Percentiles rank a stretch among this genome's conserved stretches.
Evolutionary conservation across 108 stramenopile species (phyloP).

Genomic region (Cylindrotheca closterium): DNA sequence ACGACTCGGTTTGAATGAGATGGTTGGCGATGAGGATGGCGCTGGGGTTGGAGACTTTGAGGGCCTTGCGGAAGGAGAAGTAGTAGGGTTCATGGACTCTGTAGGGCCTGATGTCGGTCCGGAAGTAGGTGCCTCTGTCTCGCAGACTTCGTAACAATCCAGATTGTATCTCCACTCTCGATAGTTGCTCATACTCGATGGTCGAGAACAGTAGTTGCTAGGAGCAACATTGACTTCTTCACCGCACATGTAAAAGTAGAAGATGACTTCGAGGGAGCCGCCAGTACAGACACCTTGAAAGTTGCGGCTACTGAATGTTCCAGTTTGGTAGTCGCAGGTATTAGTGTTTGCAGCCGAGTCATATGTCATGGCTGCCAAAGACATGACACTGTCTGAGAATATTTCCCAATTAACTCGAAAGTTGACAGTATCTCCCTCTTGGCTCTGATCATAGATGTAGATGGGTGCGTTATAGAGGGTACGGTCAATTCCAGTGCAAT

Average conservation of each 20-base stretch:
- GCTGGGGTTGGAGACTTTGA: conserved; percentile 2
- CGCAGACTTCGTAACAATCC: background rate
- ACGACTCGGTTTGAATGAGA: no score
- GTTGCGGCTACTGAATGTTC: background rate
- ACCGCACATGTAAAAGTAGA: background rate
- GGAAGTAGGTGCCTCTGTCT: conserved; percentile 2
- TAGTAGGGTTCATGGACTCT: background rate
- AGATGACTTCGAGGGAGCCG: background rate
- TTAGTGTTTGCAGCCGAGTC: background rate
- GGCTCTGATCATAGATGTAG: background rate
- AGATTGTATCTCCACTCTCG: background rate
- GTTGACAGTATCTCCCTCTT: background rate
- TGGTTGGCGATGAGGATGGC: no score
- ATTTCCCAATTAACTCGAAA: background rate
- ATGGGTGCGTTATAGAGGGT: background rate
- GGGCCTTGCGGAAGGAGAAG: conserved; percentile 3
- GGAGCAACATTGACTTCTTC: background rate
- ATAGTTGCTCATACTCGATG: background rate
- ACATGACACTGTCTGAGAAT: background rate
- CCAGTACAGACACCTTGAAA: background rate
- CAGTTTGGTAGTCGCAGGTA: background rate
- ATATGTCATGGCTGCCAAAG: background rate
- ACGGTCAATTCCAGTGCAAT: background rate
- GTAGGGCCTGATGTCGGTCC: conserved; percentile 16
- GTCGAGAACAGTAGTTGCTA: background rate